Base-by-base conservation (phyloP, 2,329 filamentous ascomycete genomes). In the Pyricularia sp. region DNA sequence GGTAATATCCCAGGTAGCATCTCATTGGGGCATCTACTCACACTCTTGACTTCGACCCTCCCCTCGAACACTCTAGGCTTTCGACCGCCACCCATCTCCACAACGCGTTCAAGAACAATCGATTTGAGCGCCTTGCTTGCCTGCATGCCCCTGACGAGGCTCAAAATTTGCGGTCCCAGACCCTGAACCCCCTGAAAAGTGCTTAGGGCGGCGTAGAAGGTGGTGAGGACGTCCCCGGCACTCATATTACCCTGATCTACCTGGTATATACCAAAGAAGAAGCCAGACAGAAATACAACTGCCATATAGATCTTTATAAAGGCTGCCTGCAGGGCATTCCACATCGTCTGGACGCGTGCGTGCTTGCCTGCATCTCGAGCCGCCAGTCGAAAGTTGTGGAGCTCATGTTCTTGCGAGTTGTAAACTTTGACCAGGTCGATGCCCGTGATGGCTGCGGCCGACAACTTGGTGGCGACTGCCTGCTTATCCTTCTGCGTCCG, bases 371-470 rank as follows among this genome's bases (percentile, higher is more conserved):
- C 72, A 0, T 31, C 30, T 0, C 69, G 68, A 10, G 73, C 30
- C 0, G 85, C 82, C 0, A 74, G 76, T 0, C 80, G 78, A 75
- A 96, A 97, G 72, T 87, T 86, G 74, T 84, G 84, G 0, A 86
- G 78, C 76, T 97, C 94, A 12, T 88, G 81, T 14, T 85, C 84
- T 74, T 93, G 86, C 0, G 90, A 92, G 73, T 94, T 94, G 79
- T 91, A 94, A 68, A 88, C 90, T 76, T 97, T 97, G 75, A 98
- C 92, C 0, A 92, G 86, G 70, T 97, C 92, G 58, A 97, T 94
- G 2, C 87, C 88, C 1, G 83, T 82, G 11, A 96, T 84, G 0
- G 92, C 88, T 12, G 88, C 90, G 11, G 87, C 88, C 0, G 89
- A 86, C 69, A 88, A 82, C 74, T 92, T 94, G 0, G 93, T 89